These are phyloP conservation scores for Penicillium samsonianum DNA, from an alignment of 495 filamentous ascomycete genomes.

Conservation along the genomic window DNA sequence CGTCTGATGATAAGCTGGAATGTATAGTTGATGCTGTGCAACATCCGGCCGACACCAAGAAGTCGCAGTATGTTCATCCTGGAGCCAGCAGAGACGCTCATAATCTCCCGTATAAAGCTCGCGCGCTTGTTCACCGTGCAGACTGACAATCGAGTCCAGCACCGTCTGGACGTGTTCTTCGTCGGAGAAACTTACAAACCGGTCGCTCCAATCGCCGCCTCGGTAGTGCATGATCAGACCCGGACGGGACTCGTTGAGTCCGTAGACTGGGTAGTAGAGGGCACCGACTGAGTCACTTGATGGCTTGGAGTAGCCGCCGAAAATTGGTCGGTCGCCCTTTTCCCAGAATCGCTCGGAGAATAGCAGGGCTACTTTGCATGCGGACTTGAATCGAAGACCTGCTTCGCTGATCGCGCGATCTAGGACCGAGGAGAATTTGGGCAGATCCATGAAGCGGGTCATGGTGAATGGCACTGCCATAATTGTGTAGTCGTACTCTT, in stretches of 20 bases:
- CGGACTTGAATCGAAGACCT: conserved; percentile 48
- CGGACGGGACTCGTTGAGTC: conserved; percentile 59
- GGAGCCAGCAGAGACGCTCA: conserved; percentile 58
- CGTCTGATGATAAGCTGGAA: conserved; percentile 66
- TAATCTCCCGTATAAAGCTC: conserved; percentile 60
- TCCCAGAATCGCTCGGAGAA: conserved; percentile 69
- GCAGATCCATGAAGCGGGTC: conserved; percentile 32
- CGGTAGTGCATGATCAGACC: conserved; percentile 62
- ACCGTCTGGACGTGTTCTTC: conserved; percentile 56
- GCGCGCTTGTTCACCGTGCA: conserved; percentile 55
- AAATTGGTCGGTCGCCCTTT: conserved; percentile 56
- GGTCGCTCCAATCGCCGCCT: conserved; percentile 44
- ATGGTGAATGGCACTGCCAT: conserved; percentile 35
- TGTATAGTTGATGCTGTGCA: conserved; percentile 62
- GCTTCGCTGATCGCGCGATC: conserved; percentile 57
- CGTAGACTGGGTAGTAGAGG: conserved; percentile 64
- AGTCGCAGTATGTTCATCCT: conserved; percentile 51
- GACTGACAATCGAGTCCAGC: conserved; percentile 56
- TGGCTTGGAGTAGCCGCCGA: conserved; percentile 56
- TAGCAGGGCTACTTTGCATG: conserved; percentile 67
- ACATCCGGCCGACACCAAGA: conserved; percentile 56
- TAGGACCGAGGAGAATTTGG: conserved; percentile 37
- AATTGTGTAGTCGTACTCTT: conserved; percentile 34
- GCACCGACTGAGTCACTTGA: conserved; percentile 54
- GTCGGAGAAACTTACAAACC: conserved; percentile 47